Conservation (phyloP, 352 stramenopile genomes). For the Pythium oligandrum region DNA sequence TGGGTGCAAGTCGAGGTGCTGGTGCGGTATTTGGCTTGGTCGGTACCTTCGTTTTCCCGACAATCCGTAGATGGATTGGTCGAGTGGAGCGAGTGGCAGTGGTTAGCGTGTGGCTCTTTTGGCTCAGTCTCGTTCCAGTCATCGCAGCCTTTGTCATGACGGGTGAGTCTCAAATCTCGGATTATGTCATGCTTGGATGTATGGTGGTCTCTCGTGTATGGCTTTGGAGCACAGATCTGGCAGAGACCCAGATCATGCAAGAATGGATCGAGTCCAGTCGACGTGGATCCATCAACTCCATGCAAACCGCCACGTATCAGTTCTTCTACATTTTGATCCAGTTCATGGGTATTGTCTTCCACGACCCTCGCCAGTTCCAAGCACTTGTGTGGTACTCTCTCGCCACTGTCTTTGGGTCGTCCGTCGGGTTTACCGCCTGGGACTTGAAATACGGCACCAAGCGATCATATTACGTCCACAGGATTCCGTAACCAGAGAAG, state of each 20-base stretch:
- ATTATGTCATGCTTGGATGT: conserved; percentile 19
- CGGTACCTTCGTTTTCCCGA: conserved; percentile 19
- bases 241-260: conserved; percentile 24
- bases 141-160: conserved; percentile 10
- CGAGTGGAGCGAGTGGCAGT: conserved; percentile 14
- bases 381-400: conserved; percentile 19
- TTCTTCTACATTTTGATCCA: conserved; percentile 20
- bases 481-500: neutral
- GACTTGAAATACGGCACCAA: conserved; percentile 19
- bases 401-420: conserved; percentile 9
- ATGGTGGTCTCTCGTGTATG: conserved; percentile 15
- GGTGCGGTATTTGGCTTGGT: conserved; percentile 14
- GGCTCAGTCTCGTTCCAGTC: conserved; percentile 14
- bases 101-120: conserved; percentile 20
- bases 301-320: conserved; percentile 21
- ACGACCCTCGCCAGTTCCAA: conserved; percentile 19
- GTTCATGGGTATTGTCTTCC: conserved; percentile 24
- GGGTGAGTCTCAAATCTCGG: conserved; percentile 16
- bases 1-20: conserved; percentile 14
- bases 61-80: conserved; percentile 11
- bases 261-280: conserved; percentile 19
- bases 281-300: conserved; percentile 20
- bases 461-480: conserved; percentile 6
- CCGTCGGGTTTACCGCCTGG: conserved; percentile 17
- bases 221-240: conserved; percentile 21